phyloP scores from a whole-genome alignment of 495 filamentous ascomycete genomes.

The Evernia prunastri region DNA sequence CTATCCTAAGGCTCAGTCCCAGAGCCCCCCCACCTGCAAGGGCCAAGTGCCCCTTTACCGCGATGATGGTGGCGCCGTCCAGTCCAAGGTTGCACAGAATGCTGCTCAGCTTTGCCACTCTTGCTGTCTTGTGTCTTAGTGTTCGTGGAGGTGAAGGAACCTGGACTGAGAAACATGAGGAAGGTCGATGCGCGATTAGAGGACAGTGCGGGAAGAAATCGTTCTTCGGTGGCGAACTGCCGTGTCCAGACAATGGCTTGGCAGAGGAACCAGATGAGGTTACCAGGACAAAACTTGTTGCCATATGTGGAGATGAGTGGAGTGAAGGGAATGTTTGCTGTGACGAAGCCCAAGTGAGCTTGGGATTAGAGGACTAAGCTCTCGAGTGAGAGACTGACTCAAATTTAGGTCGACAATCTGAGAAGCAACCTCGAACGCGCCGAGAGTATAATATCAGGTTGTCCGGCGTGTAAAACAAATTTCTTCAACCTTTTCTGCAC shows the following conservation, averaged over 20 bases:
- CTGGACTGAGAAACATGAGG: constrained; percentile 65
- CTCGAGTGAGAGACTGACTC: not conserved
- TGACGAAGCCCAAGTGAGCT: constrained; percentile 32
- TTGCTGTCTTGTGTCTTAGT: constrained; percentile 7
- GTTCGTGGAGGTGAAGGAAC: not conserved
- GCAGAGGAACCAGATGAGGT: constrained; percentile 65
- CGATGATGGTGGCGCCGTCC: not conserved
- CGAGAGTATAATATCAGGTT: constrained; percentile 79
- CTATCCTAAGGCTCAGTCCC: not conserved
- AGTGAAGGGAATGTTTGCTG: constrained; percentile 77
- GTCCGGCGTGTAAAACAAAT: constrained; percentile 92
- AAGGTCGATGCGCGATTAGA: constrained; percentile 83
- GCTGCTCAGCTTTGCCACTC: constrained; percentile 6
- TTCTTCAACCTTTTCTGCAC: constrained; percentile 98
- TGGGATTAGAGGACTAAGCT: not conserved
- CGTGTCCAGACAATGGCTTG: constrained; percentile 86
- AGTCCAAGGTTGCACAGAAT: not conserved
- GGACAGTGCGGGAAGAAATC: constrained; percentile 86
- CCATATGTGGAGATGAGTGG: constrained; percentile 84
- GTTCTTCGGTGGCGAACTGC: constrained; percentile 79
- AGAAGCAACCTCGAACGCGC: constrained; percentile 78
- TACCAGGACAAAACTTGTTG: constrained; percentile 68
- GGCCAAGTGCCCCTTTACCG: not conserved
- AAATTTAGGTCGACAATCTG: constrained; percentile 62
- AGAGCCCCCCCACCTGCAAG: not conserved